These are phyloP conservation scores for Picochlorum sp. DNA, from an alignment of 139 green algal genomes.

Conservation along the genomic window DNA sequence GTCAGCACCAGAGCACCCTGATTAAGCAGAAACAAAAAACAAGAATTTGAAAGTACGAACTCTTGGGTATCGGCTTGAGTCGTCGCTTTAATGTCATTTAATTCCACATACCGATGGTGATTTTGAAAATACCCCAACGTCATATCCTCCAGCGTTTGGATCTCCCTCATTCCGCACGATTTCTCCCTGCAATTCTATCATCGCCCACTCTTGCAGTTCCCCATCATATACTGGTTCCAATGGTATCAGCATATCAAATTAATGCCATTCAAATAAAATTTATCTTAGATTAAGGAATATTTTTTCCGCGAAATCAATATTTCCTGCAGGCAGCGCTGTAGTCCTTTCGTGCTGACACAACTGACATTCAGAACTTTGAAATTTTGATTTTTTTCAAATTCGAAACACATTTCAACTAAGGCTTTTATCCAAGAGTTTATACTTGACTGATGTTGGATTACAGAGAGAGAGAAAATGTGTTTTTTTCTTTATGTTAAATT, in stretches of 20 bases:
- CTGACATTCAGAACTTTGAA: no score
- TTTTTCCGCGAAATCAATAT: no score
- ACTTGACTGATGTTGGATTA: no score
- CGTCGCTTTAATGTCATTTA: background rate
- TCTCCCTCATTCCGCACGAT: slow-evolving; percentile 20
- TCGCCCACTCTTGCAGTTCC: slow-evolving; percentile 14
- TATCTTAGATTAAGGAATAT: no score
- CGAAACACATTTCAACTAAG: no score
- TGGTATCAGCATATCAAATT: slow-evolving; percentile 14
- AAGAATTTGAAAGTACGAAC: background rate
- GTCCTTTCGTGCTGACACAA: no score
- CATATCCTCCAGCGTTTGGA: slow-evolving; percentile 10
- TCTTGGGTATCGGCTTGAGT: background rate
- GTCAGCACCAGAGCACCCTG: slow-evolving; percentile 44
- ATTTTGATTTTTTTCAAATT: no score
- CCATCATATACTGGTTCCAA: background rate
- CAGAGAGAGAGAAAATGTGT: no score
- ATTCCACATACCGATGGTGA: slow-evolving; percentile 18
- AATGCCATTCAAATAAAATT: slow-evolving; percentile 1
- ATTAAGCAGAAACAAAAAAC: no score
- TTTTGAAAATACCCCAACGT: slow-evolving; percentile 24
- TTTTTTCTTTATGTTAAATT: no score
- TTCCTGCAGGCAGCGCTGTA: no score
- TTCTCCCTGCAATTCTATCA: slow-evolving; percentile 46
- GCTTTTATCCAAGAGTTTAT: no score